phyloP scores from a whole-genome alignment of 768 basidiomycete genomes.

The Lyophyllum atratum region DNA sequence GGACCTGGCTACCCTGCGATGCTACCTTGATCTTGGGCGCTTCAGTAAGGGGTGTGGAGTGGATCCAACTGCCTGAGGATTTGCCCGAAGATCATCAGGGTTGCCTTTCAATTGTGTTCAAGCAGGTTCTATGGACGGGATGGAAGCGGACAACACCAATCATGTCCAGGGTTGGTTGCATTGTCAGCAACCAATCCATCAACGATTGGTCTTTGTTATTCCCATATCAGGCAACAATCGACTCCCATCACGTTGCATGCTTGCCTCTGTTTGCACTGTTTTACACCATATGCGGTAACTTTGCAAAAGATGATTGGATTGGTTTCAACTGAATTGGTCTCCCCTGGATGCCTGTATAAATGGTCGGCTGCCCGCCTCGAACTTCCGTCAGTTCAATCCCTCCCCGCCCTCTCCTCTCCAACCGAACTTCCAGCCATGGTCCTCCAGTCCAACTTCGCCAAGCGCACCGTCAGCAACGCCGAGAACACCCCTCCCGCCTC shows the following conservation, averaged over 20 bases:
- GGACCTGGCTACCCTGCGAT: too few relatives aligned
- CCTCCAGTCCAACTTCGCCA: slow-evolving; percentile 21
- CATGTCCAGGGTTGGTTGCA: neutral
- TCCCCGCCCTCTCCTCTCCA: neutral
- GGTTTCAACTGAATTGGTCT: neutral
- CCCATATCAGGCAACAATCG: neutral
- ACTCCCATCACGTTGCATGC: neutral
- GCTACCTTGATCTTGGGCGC: too few relatives aligned
- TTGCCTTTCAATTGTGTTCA: too few relatives aligned
- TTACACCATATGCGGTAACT: neutral
- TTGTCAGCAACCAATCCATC: neutral
- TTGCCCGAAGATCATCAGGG: too few relatives aligned
- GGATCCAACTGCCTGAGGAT: too few relatives aligned
- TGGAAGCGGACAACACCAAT: neutral
- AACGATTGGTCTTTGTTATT: neutral
- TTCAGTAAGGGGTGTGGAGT: too few relatives aligned
- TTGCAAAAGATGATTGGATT: neutral
- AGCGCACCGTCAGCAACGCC: slow-evolving; percentile 18
- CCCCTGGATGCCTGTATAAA: neutral
- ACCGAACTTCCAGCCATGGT: slow-evolving; percentile 23
- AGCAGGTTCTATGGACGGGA: too few relatives aligned
- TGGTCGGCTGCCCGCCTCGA: neutral
- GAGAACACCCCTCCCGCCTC: slow-evolving; percentile 35
- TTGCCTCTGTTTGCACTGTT: neutral
- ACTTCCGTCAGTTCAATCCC: neutral